Evolutionary conservation across 352 stramenopile species (phyloP).

Genomic region (Phytophthora palmivora): DNA sequence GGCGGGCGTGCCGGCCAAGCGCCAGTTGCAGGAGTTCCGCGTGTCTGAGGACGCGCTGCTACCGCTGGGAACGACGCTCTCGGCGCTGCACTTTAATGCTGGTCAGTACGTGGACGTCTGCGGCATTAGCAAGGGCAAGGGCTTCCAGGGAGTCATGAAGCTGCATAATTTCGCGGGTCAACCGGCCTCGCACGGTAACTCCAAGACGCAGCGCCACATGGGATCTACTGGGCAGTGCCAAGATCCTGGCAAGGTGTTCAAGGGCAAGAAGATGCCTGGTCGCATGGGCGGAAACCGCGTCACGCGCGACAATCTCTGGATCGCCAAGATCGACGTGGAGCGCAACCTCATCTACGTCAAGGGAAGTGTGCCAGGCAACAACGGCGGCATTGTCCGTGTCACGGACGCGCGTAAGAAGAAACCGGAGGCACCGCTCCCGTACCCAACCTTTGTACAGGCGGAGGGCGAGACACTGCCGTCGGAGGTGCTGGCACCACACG

Average conservation of each 20-base stretch:
- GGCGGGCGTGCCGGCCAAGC: constrained; percentile 92
- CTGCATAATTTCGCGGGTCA: constrained; percentile 97
- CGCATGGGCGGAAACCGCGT: constrained; percentile 95
- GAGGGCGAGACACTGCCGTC: constrained; percentile 59
- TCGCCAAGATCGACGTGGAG: constrained; percentile 92
- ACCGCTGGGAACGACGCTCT: constrained; percentile 92
- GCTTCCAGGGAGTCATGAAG: constrained; percentile 98
- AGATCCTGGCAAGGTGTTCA: constrained; percentile 98
- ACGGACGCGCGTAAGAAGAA: constrained; percentile 91
- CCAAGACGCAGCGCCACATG: constrained; percentile 96
- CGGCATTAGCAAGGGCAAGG: constrained; percentile 93
- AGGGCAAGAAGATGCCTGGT: constrained; percentile 99
- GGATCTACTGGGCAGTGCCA: constrained; percentile 98
- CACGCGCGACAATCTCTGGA: constrained; percentile 97
- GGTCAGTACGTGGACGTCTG: constrained; percentile 98
- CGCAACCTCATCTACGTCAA: constrained; percentile 95
- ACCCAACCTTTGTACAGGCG: constrained; percentile 77
- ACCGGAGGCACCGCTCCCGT: constrained; percentile 62
- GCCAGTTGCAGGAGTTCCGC: constrained; percentile 95
- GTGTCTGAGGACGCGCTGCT: constrained; percentile 92
- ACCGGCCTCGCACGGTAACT: constrained; percentile 98
- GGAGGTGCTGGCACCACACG: constrained; percentile 81
- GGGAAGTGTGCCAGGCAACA: constrained; percentile 92
- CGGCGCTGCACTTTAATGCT: constrained; percentile 97
- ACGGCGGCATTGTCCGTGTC: constrained; percentile 86